Percentiles rank a stretch among this genome's conserved stretches.
Conservation (phyloP, 352 stramenopile species). For the Peronosclerospora sorghi region DNA sequence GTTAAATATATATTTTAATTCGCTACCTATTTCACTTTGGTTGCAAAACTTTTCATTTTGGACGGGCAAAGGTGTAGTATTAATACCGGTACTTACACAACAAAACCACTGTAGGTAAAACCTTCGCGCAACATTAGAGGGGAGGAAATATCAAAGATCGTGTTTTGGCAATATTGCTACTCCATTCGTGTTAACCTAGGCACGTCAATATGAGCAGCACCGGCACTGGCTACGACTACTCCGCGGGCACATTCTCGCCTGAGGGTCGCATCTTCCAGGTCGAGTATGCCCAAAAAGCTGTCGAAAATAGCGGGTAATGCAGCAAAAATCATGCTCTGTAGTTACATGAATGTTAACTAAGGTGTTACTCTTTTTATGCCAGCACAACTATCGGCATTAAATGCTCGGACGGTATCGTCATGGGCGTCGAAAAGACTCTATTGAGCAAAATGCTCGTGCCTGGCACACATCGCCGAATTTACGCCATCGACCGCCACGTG, state of each 20-base stretch:
- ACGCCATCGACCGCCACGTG: constrained; percentile 87
- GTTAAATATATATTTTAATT: no score
- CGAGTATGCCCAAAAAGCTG: constrained; percentile 97
- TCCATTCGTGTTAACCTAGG: no score
- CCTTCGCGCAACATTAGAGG: no score
- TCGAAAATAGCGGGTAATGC: constrained; percentile 90
- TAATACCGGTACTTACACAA: no score
- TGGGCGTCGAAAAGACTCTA: constrained; percentile 95
- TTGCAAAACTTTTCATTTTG: no score
- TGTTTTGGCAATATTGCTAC: no score
- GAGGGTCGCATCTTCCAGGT: constrained; percentile 99
- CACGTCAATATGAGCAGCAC: constrained; percentile 65
- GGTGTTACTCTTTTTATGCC: no score
- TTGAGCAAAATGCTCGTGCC: constrained; percentile 89
- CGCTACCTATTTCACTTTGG: no score
- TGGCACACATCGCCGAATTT: constrained; percentile 77
- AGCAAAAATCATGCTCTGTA: not conserved
- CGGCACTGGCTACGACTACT: constrained; percentile 81
- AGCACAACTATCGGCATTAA: constrained; percentile 96
- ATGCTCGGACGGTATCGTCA: constrained; percentile 95
- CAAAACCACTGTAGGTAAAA: no score
- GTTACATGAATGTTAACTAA: no score
- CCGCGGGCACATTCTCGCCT: constrained; percentile 91
- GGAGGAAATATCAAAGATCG: no score
- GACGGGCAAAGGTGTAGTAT: no score